Conservation (phyloP, 2,329 filamentous ascomycete species). For the Coniochaeta prunicola region DNA sequence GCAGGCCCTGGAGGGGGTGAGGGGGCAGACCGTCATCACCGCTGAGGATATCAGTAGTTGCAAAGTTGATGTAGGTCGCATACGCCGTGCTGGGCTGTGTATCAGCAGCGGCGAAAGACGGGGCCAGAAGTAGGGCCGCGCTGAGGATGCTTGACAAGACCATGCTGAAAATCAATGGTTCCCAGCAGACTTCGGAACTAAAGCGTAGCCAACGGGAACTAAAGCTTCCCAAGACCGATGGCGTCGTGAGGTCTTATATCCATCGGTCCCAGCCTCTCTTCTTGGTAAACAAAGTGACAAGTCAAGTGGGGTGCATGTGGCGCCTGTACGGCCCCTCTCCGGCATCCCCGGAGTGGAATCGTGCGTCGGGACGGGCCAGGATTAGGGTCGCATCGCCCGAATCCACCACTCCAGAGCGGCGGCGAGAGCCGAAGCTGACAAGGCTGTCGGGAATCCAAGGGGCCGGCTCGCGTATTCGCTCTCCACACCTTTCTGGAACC, state of each 20-base stretch:
- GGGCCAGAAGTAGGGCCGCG: neutral
- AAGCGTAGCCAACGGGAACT: no score
- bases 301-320: neutral
- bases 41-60: neutral
- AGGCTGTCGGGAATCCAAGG: neutral
- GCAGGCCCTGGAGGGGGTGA: neutral
- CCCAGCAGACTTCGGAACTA: neutral
- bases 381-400: neutral
- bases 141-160: neutral
- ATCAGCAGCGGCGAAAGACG: neutral
- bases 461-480: neutral
- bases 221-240: neutral
- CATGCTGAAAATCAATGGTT: neutral
- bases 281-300: neutral
- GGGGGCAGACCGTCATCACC: constrained; percentile 2
- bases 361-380: neutral
- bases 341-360: neutral
- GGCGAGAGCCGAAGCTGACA: neutral
- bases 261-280: neutral
- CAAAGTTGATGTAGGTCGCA: constrained; percentile 2
- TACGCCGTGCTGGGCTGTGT: neutral
- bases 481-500: no score
- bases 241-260: neutral
- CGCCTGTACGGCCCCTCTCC: neutral
- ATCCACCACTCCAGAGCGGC: neutral